These are phyloP conservation scores for Fusarium sp. DNA, from an alignment of 2,329 filamentous ascomycete genomes.

Conservation along the genomic window DNA sequence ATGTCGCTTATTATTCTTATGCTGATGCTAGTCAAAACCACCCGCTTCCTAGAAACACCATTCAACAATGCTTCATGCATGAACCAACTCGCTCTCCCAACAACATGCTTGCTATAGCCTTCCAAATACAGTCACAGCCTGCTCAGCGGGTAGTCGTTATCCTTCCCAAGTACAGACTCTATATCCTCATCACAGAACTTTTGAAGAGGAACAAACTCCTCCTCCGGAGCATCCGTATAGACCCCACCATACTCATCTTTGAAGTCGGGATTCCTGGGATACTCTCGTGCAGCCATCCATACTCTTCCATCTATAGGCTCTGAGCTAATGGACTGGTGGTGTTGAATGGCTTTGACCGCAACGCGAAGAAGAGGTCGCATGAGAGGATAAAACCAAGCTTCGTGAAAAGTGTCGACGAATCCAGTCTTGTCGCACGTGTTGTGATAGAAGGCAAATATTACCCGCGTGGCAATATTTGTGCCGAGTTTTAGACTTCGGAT, in stretches of 20 bases:
- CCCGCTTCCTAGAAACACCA: background rate
- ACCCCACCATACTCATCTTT: conserved; percentile 33
- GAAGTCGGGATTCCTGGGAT: conserved; percentile 2
- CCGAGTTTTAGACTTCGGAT: conserved; percentile 26
- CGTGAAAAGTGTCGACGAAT: conserved; percentile 38
- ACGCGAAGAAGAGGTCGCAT: conserved; percentile 21
- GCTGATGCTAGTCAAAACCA: background rate
- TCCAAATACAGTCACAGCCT: conserved; percentile 34
- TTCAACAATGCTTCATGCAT: background rate
- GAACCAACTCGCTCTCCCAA: background rate
- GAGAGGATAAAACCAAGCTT: conserved; percentile 40
- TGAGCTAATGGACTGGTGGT: conserved; percentile 16
- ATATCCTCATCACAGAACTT: conserved; percentile 10
- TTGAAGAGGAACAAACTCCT: conserved; percentile 6
- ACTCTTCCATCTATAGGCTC: conserved; percentile 33
- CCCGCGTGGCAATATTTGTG: conserved; percentile 42
- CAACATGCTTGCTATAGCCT: background rate
- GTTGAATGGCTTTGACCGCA: conserved; percentile 1
- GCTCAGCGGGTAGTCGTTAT: background rate
- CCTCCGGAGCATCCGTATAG: conserved; percentile 5
- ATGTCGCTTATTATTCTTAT: background rate
- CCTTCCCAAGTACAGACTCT: background rate
- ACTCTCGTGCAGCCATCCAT: conserved; percentile 26
- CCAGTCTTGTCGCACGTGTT: conserved; percentile 42
- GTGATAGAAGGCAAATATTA: conserved; percentile 45